Evolutionary conservation across 1,284 basidiomycete genomes (phyloP).

Genomic region (Ceratobasidium theobromae): DNA sequence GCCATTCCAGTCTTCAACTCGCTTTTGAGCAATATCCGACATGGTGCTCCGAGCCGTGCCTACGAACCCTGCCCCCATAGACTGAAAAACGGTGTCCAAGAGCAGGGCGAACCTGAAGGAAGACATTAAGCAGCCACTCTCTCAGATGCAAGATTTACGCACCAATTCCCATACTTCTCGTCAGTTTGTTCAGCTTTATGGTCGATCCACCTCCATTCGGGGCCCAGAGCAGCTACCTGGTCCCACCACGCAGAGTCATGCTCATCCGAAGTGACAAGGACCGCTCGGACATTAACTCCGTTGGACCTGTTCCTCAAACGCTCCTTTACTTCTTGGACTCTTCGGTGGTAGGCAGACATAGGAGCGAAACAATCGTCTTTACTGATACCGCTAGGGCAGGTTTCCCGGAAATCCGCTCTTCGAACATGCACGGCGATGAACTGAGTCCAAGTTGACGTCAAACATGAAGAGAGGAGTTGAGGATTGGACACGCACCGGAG

Average conservation of each 20-base stretch:
- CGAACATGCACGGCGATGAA: conserved; percentile 66
- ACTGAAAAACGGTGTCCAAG: conserved; percentile 70
- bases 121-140: conserved; percentile 30
- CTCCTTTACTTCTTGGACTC: conserved; percentile 62
- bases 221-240: conserved; percentile 54
- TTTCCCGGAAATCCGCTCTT: conserved; percentile 57
- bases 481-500: neutral
- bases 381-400: conserved; percentile 40
- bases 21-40: conserved; percentile 60
- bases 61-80: conserved; percentile 63
- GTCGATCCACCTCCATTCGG: conserved; percentile 58
- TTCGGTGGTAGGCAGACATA: conserved; percentile 55
- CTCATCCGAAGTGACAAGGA: conserved; percentile 75
- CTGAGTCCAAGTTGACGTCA: conserved; percentile 41
- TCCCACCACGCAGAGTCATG: conserved; percentile 63
- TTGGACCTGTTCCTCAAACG: conserved; percentile 49
- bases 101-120: conserved; percentile 60
- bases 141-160: conserved; percentile 5
- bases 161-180: conserved; percentile 59
- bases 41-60: conserved; percentile 70
- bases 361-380: conserved; percentile 61
- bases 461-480: neutral
- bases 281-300: conserved; percentile 53
- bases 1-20: conserved; percentile 64
- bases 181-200: conserved; percentile 53